Evolutionary conservation across 306 rosid genomes (phyloP), one percentile per base, ranked within the genome.

Genomic region (Rubus idaeus): DNA sequence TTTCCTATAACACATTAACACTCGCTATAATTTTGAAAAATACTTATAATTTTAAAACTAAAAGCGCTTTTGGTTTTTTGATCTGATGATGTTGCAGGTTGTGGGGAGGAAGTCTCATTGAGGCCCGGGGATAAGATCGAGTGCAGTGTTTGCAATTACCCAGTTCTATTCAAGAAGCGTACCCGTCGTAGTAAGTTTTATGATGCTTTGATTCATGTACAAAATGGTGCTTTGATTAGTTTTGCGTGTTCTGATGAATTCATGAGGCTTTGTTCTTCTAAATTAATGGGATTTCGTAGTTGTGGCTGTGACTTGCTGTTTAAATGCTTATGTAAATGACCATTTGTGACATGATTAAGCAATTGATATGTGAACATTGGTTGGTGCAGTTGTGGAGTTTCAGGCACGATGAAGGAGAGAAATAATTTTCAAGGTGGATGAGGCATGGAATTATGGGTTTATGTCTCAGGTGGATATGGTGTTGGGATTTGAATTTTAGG

Each of bases 321-420:
- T 14, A 35, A 17, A 37, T 63, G 5, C 21, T 63, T 37, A 45
- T 37, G 21, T 16, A 37, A 37, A 14, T 62, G 6, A 63, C 68
- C 46, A 3, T 14, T 4, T 37, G 46, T 37, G 21, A 30, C 35
- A 30, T 30, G 35, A 30, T 30, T 30, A 1, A 30, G 35, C 35
- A 0, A 30, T 30, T 30, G 44, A 49, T 16, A 12, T 17, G 30
- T 70, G 74, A 50, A 35, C 20, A 9, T 30, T 71, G 9, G 61
- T 51, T 51, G 26, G 37, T 51, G 62, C 75, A 71, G 75, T 51
- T 52, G 30, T 71, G 75, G 75, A 71, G 75, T 71, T 50, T 71
- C 75, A 35, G 49, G 75, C 75, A 8, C 75, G 75, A 5, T 51
- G 45, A 63, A 51, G 18, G 45, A 35, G 46, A 51, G 30, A 50